Conservation (phyloP, 2,329 filamentous ascomycete genomes). For the Waltergamsia citrina region DNA sequence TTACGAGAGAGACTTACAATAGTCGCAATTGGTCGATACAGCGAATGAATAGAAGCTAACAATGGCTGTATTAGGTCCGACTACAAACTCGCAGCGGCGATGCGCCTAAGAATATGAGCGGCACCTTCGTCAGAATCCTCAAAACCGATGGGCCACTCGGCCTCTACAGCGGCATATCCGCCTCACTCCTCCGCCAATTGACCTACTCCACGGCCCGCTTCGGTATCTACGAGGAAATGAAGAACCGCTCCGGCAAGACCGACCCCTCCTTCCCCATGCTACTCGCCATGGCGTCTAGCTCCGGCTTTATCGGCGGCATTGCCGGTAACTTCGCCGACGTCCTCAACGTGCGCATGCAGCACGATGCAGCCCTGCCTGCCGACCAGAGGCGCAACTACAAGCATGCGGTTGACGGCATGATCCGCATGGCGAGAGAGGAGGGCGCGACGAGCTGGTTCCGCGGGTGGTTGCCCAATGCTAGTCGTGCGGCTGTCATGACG, state of each 20-base stretch:
- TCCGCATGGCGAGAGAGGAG: conserved; percentile 81
- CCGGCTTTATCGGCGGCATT: conserved; percentile 81
- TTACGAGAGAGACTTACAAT: not conserved
- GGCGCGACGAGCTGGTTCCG: conserved; percentile 69
- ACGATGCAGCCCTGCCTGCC: conserved; percentile 68
- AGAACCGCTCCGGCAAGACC: conserved; percentile 46
- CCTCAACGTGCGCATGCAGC: conserved; percentile 97
- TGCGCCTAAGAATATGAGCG: conserved; percentile 70
- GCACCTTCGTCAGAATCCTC: conserved; percentile 77
- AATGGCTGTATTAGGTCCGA: conserved; percentile 71
- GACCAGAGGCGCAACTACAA: conserved; percentile 78
- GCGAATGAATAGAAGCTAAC: conserved; percentile 8
- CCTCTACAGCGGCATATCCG: conserved; percentile 85
- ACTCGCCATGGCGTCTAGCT: conserved; percentile 70
- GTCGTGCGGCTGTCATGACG: conserved; percentile 80
- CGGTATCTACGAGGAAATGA: conserved; percentile 91
- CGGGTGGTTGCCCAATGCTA: conserved; percentile 75
- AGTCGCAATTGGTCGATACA: not conserved
- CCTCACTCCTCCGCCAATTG: conserved; percentile 83
- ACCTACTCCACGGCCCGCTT: conserved; percentile 97
- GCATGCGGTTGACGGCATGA: conserved; percentile 76
- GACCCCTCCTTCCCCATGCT: conserved; percentile 65
- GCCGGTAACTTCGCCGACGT: conserved; percentile 94
- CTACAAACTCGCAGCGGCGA: conserved; percentile 75
- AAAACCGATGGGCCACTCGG: conserved; percentile 67